Percentiles rank a stretch among this genome's conserved stretches.
Conservation (phyloP, 2,329 filamentous ascomycete genomes). For the Capronia americana region DNA sequence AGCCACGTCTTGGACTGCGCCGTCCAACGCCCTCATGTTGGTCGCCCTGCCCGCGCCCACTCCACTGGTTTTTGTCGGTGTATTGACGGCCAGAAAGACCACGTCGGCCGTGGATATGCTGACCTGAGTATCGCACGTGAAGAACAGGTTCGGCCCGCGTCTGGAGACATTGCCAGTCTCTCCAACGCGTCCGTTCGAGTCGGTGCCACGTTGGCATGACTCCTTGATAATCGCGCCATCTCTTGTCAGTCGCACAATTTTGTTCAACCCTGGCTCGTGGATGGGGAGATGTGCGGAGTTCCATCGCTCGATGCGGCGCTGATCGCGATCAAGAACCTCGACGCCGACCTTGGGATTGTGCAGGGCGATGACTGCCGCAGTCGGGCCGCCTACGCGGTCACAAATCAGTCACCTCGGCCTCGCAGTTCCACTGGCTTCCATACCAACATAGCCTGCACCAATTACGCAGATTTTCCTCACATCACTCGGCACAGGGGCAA, state of each 20-base stretch:
- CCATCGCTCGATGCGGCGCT: slow-evolving; percentile 71
- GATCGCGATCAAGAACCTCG: slow-evolving; percentile 76
- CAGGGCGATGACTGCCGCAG: slow-evolving; percentile 74
- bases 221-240: slow-evolving; percentile 44
- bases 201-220: background rate
- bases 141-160: slow-evolving; percentile 72
- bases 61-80: slow-evolving; percentile 75
- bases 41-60: slow-evolving; percentile 73
- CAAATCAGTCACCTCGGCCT: background rate
- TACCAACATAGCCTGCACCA: slow-evolving; percentile 77
- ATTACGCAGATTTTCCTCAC: slow-evolving; percentile 69
- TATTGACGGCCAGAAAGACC: slow-evolving; percentile 78
- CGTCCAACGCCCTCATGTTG: slow-evolving; percentile 75
- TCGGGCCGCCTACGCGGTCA: slow-evolving; percentile 67
- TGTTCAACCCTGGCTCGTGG: slow-evolving; percentile 73
- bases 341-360: slow-evolving; percentile 74
- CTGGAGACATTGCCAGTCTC: slow-evolving; percentile 44
- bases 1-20: slow-evolving; percentile 71
- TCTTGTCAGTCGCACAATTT: slow-evolving; percentile 64
- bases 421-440: slow-evolving; percentile 43
- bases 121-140: slow-evolving; percentile 70
- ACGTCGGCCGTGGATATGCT: slow-evolving; percentile 72
- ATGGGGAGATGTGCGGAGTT: slow-evolving; percentile 76
- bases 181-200: background rate
- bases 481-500: slow-evolving; percentile 14